Conservation (phyloP, 305 asterid genomes). For the Fraxinus sp. region DNA sequence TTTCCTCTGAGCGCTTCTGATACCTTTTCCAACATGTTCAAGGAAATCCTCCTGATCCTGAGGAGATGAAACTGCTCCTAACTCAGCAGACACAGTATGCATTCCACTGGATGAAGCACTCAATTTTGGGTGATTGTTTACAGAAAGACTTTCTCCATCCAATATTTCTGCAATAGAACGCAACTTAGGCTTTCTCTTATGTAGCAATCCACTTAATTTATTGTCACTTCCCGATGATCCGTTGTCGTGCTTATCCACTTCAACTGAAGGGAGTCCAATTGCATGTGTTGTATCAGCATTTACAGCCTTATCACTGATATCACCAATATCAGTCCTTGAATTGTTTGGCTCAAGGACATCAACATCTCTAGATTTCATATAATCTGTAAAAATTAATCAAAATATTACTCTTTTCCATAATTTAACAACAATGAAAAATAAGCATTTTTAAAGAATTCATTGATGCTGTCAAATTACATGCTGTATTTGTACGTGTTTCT, state of each 20-base stretch:
- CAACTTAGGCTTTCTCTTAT: conserved; percentile 40
- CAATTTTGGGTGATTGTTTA: not conserved
- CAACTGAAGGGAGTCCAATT: conserved; percentile 14
- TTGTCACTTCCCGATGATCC: conserved; percentile 40
- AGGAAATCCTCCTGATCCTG: conserved; percentile 10
- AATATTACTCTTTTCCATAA: not conserved
- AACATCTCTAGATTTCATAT: not conserved
- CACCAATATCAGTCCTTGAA: not conserved
- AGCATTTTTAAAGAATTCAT: not conserved
- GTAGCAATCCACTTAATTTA: conserved; percentile 19
- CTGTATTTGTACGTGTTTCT: not conserved
- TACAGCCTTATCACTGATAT: not conserved
- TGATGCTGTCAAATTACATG: not conserved
- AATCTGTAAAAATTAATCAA: conserved; percentile 24
- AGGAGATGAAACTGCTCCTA: conserved; percentile 13
- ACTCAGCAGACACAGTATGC: conserved; percentile 24
- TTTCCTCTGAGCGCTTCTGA: conserved; percentile 29
- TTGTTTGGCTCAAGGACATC: not conserved
- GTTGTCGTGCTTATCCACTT: conserved; percentile 24
- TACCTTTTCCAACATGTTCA: conserved; percentile 18
- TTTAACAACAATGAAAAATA: not conserved
- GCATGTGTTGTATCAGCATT: conserved; percentile 3
- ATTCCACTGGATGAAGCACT: conserved; percentile 4
- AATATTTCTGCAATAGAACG: conserved; percentile 39
- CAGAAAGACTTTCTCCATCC: conserved; percentile 2